phyloP scores from a whole-genome alignment of 345 rosid species.

The Gossypium bickii region DNA sequence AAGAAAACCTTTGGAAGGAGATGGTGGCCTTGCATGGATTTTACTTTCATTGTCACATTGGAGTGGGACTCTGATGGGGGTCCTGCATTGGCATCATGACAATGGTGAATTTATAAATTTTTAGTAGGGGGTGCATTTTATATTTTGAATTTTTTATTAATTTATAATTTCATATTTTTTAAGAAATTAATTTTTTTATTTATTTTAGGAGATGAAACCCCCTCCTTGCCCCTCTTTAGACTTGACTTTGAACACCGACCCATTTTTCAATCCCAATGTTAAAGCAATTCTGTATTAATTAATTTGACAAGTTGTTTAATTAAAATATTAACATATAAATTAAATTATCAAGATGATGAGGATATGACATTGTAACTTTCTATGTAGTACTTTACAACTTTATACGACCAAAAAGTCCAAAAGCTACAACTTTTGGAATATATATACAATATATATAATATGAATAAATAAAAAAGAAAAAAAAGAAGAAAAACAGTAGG shows the following conservation, averaged over 20 bases:
- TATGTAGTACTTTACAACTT: not conserved
- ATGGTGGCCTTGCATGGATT: not conserved
- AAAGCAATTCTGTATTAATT: not conserved
- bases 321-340: not conserved
- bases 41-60: not conserved
- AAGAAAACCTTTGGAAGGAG: not conserved
- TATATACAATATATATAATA: not conserved
- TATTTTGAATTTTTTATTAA: no score
- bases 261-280: not conserved
- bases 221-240: no score
- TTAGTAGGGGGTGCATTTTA: no score
- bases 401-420: conserved; percentile 1
- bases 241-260: not conserved
- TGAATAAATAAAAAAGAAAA: not conserved
- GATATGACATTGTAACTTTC: not conserved
- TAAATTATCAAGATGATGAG: not conserved
- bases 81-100: not conserved
- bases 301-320: not conserved
- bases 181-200: no score
- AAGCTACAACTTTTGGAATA: conserved; percentile 8
- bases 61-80: not conserved
- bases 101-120: no score
- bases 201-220: no score
- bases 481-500: not conserved
- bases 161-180: no score